Evolutionary conservation across 2,329 filamentous ascomycete genomes (phyloP), one percentile per base, ranked within the genome.

Genomic region (Pestalotiopsis sp.): DNA sequence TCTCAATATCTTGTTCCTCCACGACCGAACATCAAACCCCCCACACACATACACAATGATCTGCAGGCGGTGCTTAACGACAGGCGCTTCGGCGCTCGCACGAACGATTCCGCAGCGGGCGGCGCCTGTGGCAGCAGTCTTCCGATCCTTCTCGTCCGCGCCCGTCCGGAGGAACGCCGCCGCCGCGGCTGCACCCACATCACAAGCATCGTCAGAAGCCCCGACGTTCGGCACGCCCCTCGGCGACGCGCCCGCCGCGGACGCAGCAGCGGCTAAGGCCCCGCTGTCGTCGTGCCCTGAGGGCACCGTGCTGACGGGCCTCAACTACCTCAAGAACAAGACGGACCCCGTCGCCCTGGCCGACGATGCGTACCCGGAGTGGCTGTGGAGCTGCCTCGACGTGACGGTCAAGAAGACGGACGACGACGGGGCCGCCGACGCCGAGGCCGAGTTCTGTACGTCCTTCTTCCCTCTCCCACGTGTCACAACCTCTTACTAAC

Each of bases 371-470:
- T 97, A 97, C 80, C 93, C 93, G 3, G 84, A 84, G 27, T 97
- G 93, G 93, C 80, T 97, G 70, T 97, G 93, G 93, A 84, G 81
- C 3, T 90, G 92, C 73, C 81, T 96, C 67, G 87, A 90, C 65
- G 85, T 87, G 68, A 83, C 80, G 75, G 82, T 88, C 80, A 87
- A 89, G 80, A 89, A 86, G 76, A 79, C 76, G 3, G 80, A 81
- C 23, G 82, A 80, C 14, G 83, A 82, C 2, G 87, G 81, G 4
- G 87, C 85, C 3, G 86, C 84, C 12, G 85, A 85, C 11, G 87
- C 87, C 31, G 92, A 90, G 25, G 93, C 95, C 82, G 86, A 94
- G 73, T 96, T 94, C 79, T 95, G 93, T 95, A 88, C 65, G 91
- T n/a, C n/a, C n/a, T n/a, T n/a, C n/a, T n/a, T n/a, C n/a, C n/a